Evolutionary conservation across 192 early-diverging fungal species (phyloP).

Genomic region (Gamsiella multidivaricata): DNA sequence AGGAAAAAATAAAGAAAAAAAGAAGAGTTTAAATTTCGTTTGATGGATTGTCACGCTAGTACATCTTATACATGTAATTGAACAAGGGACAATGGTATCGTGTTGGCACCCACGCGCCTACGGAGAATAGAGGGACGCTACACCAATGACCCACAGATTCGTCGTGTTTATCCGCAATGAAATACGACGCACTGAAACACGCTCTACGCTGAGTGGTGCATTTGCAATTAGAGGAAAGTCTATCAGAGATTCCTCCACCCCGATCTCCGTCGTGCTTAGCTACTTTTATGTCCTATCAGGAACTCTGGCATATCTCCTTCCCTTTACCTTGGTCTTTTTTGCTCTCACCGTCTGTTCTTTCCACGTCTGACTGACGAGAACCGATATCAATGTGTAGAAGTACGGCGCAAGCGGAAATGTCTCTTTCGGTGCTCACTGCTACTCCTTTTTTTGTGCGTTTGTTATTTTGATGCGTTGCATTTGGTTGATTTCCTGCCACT

Average conservation of each 20-base stretch:
- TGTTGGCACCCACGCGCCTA: too few relatives aligned
- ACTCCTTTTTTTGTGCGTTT: neutral
- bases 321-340: neutral
- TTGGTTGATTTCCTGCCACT: neutral
- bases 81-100: too few relatives aligned
- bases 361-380: too few relatives aligned
- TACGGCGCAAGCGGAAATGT: neutral
- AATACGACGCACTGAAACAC: neutral
- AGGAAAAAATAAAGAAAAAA: too few relatives aligned
- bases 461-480: conserved; percentile 3
- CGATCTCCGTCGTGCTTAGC: conserved; percentile 1
- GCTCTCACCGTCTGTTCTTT: neutral
- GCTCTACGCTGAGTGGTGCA: conserved; percentile 1
- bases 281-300: too few relatives aligned
- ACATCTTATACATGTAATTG: too few relatives aligned
- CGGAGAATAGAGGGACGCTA: too few relatives aligned
- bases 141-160: too few relatives aligned
- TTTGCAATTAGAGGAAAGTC: neutral
- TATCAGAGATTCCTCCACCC: neutral
- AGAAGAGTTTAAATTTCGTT: too few relatives aligned
- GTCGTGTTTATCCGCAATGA: too few relatives aligned
- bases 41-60: too few relatives aligned
- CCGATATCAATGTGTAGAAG: too few relatives aligned
- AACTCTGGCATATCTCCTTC: neutral
- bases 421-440: neutral